Conservation (phyloP, 257 asterid genomes). For the Solanum bulbocastanum region DNA sequence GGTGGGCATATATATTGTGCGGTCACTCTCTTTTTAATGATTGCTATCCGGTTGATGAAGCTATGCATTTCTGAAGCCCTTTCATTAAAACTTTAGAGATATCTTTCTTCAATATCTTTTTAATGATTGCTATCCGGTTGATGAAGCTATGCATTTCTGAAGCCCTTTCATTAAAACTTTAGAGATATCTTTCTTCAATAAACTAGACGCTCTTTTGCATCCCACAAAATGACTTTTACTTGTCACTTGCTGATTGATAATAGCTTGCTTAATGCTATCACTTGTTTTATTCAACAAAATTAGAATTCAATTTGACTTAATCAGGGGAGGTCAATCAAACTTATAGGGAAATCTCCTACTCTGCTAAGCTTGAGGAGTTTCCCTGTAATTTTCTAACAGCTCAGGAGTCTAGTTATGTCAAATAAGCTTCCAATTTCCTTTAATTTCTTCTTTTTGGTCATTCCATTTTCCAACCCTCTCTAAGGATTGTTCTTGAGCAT, state of each 20-base stretch:
- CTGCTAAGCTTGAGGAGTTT: not conserved
- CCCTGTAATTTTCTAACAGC: not conserved
- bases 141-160: not conserved
- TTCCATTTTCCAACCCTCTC: not conserved
- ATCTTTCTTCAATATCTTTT: too few species aligned
- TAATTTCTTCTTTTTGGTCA: not conserved
- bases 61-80: too few species aligned
- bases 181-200: not conserved
- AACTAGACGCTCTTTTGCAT: not conserved
- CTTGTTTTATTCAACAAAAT: not conserved
- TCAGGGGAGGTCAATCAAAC: not conserved
- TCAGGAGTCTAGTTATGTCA: not conserved
- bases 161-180: not conserved
- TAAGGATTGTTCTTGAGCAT: not conserved
- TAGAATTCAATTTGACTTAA: not conserved
- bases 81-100: too few species aligned
- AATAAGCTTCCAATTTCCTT: not conserved
- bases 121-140: not conserved
- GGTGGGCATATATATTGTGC: not conserved
- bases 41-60: too few species aligned
- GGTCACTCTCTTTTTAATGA: not conserved
- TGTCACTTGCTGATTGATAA: not conserved
- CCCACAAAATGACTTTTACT: not conserved
- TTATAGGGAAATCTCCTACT: not conserved
- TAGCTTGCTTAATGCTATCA: not conserved